These are phyloP conservation scores for Cantharellus anzutake DNA, from an alignment of 768 basidiomycete genomes.

Conservation along the genomic window DNA sequence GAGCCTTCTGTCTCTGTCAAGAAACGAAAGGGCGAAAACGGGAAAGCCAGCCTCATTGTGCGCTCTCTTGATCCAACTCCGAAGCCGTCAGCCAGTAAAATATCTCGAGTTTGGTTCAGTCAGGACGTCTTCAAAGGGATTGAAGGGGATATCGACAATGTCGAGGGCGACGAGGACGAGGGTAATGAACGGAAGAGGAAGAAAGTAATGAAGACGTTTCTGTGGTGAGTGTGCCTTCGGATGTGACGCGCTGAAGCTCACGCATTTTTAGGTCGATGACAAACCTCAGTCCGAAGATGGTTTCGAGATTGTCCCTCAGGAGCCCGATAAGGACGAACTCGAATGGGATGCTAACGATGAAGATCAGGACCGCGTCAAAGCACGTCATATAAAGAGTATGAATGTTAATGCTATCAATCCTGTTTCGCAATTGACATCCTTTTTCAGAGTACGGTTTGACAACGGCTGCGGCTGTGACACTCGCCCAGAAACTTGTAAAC, in stretches of 20 bases:
- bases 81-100: slow-evolving; percentile 24
- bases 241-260: background rate
- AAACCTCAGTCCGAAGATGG: slow-evolving; percentile 27
- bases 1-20: slow-evolving; percentile 13
- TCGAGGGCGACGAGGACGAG: slow-evolving; percentile 23
- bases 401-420: background rate
- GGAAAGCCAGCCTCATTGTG: slow-evolving; percentile 23
- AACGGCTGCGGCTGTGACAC: slow-evolving; percentile 77
- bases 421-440: background rate
- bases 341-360: slow-evolving; percentile 73
- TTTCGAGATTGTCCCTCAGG: slow-evolving; percentile 59
- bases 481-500: slow-evolving; percentile 85
- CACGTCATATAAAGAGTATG: slow-evolving; percentile 48
- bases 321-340: slow-evolving; percentile 35
- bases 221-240: background rate
- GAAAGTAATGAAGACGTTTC: slow-evolving; percentile 17
- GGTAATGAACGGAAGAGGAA: slow-evolving; percentile 16
- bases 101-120: slow-evolving; percentile 86
- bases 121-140: slow-evolving; percentile 71
- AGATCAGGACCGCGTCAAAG: slow-evolving; percentile 49
- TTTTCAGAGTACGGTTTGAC: slow-evolving; percentile 54
- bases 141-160: slow-evolving; percentile 25
- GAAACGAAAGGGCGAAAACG: slow-evolving; percentile 21
- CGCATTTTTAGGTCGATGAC: slow-evolving; percentile 6
- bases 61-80: slow-evolving; percentile 24